A percentile compares a stretch with the other conserved stretches of the same genome.
Conservation (phyloP, 1,139 yeast species). For the Hanseniaspora sp. region DNA sequence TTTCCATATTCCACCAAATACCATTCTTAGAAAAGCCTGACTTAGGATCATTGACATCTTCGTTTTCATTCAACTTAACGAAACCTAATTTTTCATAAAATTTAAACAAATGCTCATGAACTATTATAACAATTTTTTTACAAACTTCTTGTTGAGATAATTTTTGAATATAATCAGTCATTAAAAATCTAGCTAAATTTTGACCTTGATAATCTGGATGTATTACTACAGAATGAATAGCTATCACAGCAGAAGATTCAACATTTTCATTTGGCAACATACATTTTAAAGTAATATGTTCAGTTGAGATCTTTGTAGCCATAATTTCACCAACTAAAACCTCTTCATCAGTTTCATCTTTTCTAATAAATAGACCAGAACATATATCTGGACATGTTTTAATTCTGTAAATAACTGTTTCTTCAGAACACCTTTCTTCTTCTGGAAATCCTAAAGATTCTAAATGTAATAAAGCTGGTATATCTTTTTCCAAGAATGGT, state of each 20-base stretch:
- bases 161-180: slow-evolving; percentile 85
- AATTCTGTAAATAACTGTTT: slow-evolving; percentile 58
- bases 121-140: slow-evolving; percentile 60
- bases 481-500: slow-evolving; percentile 35
- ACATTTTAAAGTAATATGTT: slow-evolving; percentile 48
- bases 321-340: slow-evolving; percentile 71
- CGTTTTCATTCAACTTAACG: slow-evolving; percentile 27
- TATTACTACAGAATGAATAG: slow-evolving; percentile 71
- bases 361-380: slow-evolving; percentile 73
- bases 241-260: slow-evolving; percentile 64
- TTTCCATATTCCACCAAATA: slow-evolving; percentile 30
- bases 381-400: slow-evolving; percentile 80
- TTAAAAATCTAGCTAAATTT: slow-evolving; percentile 67
- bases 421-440: slow-evolving; percentile 53
- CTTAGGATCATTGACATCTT: slow-evolving; percentile 24
- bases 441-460: slow-evolving; percentile 66
- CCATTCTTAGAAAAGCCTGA: slow-evolving; percentile 23
- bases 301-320: slow-evolving; percentile 57
- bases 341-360: slow-evolving; percentile 44
- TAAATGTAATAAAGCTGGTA: slow-evolving; percentile 47
- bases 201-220: slow-evolving; percentile 70
- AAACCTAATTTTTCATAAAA: slow-evolving; percentile 79
- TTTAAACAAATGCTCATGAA: slow-evolving; percentile 56
- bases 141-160: slow-evolving; percentile 81
- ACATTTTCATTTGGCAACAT: slow-evolving; percentile 67